Base-by-base conservation (phyloP, 192 early-diverging fungal species). In the Coemansia sp. region DNA sequence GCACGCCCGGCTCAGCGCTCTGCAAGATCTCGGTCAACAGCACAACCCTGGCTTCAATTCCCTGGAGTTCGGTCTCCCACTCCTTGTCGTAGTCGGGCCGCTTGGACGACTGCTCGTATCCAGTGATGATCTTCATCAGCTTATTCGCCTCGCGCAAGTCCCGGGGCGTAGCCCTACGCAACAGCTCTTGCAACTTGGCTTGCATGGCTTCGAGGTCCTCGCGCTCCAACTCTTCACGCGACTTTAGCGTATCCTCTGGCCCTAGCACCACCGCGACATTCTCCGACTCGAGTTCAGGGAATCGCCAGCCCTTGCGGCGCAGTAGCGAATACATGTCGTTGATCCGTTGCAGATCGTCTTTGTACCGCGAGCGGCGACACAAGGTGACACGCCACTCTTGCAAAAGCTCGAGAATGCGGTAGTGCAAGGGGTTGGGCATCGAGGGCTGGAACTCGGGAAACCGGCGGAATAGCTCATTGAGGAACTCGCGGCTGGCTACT, bases 51-150 rank as follows among this genome's bases (percentile, higher is more conserved):
- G 86, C 84, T 76, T 94, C 89, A 34, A 99, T 91, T 25, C 85
- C 86, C 45, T 94, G 87, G 19, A 98, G 71, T 70, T 96, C 95
- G 57, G 87, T 75, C 27, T 89, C 85, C 45, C 94, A 93, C 67
- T 94, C 88, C 59, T 90, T 81, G 59, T 92, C 91, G 73, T 98
- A 98, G 76, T 99, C 89, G 6, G 66, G 73, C 45, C 59, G 73
- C 70, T 76, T 78, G n/a, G 67, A 60, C 53, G 81, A 84, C 41
- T 92, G 91, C 69, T 92, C 88, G 74, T 96, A 99, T 51, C 98
- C 98, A 17, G 97, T 89, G 86, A 99, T 95, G 42, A 95, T 85
- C 78, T 99, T 98, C 91, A 99, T 98, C 55, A 99, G 80, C 64
- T 94, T 91, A 55, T 99, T 99, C 15, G 98, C 98, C 70, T 97